A percentile compares a stretch with the other conserved stretches of the same genome.
Evolutionary conservation across 139 green algal species (phyloP).

Genomic region (Haematococcus lacustris): DNA sequence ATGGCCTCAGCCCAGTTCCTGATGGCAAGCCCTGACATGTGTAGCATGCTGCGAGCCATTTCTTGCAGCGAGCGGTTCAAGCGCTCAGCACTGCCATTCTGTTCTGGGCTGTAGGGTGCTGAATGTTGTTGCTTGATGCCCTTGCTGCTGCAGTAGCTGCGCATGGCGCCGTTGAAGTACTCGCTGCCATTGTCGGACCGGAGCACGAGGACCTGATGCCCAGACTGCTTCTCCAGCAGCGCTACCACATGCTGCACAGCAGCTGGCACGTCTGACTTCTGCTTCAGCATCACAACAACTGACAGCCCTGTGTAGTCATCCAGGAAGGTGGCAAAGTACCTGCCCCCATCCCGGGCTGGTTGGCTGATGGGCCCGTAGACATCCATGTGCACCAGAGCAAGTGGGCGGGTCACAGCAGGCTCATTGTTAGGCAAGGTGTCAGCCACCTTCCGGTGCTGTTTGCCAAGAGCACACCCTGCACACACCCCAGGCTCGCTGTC

Average conservation of each 20-base stretch:
- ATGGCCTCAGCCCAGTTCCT: slow-evolving; percentile 3
- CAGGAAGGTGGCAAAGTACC: slow-evolving; percentile 14
- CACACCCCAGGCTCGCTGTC: too few relatives aligned
- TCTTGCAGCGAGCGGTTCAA: slow-evolving; percentile 23
- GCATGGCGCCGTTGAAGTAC: not conserved
- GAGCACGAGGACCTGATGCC: not conserved
- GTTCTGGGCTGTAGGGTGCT: slow-evolving; percentile 23
- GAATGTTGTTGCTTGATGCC: slow-evolving; percentile 16
- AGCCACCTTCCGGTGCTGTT: too few relatives aligned
- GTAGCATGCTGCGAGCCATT: slow-evolving; percentile 8
- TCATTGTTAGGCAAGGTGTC: too few relatives aligned
- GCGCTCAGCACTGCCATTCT: slow-evolving; percentile 28
- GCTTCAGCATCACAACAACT: not conserved
- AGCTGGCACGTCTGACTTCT: not conserved
- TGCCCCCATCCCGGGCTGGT: not conserved
- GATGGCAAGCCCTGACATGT: not conserved
- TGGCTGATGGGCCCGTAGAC: not conserved
- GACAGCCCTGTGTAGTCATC: slow-evolving; percentile 12
- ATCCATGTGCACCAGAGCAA: slow-evolving; percentile 19
- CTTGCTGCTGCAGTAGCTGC: not conserved
- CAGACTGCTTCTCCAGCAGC: not conserved
- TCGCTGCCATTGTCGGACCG: slow-evolving; percentile 7
- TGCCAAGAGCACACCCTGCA: too few relatives aligned
- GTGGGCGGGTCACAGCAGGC: not conserved
- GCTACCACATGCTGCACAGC: not conserved